These are phyloP conservation scores for Crithidia brevicula DNA, from an alignment of 208 protist genomes.

Conservation along the genomic window DNA sequence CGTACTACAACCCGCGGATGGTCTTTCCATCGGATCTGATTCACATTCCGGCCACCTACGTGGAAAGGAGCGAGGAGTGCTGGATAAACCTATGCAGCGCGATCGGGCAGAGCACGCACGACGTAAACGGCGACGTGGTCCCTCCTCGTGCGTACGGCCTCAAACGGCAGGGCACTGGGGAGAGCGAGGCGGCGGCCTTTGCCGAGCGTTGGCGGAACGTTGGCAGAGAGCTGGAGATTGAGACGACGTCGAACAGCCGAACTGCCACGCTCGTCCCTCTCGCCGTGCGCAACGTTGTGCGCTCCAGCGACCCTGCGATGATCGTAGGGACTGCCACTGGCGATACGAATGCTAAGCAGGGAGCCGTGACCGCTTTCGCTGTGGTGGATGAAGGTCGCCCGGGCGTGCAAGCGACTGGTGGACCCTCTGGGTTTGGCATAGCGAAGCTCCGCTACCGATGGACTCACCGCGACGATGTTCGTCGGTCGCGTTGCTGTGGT, in stretches of 20 bases:
- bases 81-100: conserved; percentile 37
- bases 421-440: conserved; percentile 32
- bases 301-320: conserved; percentile 42
- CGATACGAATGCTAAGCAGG: neutral
- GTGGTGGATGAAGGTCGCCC: neutral
- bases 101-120: conserved; percentile 11
- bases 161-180: neutral
- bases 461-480: conserved; percentile 21
- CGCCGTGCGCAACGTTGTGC: conserved; percentile 33
- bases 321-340: conserved; percentile 11
- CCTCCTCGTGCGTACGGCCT: conserved; percentile 24
- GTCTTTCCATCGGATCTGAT: conserved; percentile 33
- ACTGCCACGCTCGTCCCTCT: conserved; percentile 30
- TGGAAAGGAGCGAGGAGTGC: conserved; percentile 36
- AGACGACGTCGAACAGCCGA: conserved; percentile 17
- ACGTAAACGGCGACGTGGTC: conserved; percentile 10
- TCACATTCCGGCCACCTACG: conserved; percentile 38
- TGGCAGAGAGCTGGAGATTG: conserved; percentile 13
- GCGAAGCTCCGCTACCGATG: conserved; percentile 38
- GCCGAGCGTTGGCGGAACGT: conserved; percentile 28
- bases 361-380: neutral
- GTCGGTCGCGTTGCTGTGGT: conserved; percentile 32
- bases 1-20: conserved; percentile 45
- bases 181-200: conserved; percentile 23
- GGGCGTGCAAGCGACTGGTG: conserved; percentile 9